phyloP scores from a whole-genome alignment of 73 alveolate genomes.

The Urostyla sp. region DNA sequence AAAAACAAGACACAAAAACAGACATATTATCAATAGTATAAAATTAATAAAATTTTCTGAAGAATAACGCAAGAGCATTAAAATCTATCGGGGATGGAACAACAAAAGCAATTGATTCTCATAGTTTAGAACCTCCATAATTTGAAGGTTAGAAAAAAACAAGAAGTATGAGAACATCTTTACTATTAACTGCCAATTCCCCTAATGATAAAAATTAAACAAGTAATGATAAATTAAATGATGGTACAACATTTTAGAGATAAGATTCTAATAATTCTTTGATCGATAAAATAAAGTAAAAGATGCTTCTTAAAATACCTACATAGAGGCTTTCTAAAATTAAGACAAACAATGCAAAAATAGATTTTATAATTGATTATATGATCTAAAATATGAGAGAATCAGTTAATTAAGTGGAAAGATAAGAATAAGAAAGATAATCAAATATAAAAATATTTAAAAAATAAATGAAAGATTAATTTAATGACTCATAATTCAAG shows the following conservation, averaged over 20 bases:
- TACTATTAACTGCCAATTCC: no score
- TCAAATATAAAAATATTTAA: slow-evolving; percentile 15
- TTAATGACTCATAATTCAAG: slow-evolving; percentile 26
- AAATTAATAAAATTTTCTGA: no score
- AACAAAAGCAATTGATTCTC: no score
- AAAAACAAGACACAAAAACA: no score
- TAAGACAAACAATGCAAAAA: background rate
- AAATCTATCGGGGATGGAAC: no score
- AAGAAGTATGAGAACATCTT: no score
- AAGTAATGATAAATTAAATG: no score
- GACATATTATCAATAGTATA: no score
- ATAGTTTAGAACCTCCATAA: no score
- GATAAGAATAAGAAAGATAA: background rate
- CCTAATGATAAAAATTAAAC: background rate
- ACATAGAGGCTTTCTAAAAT: background rate
- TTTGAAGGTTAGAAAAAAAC: no score
- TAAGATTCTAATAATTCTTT: background rate
- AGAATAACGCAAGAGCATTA: no score
- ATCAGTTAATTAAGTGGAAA: background rate
- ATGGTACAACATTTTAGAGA: background rate
- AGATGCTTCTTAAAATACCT: slow-evolving; percentile 4
- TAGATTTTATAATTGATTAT: slow-evolving; percentile 26
- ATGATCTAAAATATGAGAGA: slow-evolving; percentile 12
- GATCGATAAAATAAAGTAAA: background rate
- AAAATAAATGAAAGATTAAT: slow-evolving; percentile 32